Evolutionary conservation across 192 early-diverging fungal genomes (phyloP).

Genomic region (Coemansia sp.): DNA sequence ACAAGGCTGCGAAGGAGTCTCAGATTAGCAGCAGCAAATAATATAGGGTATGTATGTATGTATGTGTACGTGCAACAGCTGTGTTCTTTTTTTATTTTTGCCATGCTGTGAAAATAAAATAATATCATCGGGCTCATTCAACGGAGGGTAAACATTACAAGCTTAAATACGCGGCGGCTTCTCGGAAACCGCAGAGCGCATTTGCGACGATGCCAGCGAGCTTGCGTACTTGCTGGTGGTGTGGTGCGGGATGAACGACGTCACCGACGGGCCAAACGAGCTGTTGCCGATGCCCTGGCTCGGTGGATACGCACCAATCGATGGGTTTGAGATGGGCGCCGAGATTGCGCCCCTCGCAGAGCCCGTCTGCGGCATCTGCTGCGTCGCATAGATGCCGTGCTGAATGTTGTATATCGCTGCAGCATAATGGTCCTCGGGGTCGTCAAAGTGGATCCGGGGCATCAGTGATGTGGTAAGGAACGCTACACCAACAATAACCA

Average conservation of each 20-base stretch:
- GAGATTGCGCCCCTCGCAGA: slow-evolving; percentile 7
- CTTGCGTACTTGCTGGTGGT: neutral
- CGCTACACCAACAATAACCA: slow-evolving; percentile 11
- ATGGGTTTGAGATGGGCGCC: slow-evolving; percentile 12
- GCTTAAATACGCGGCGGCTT: slow-evolving; percentile 23
- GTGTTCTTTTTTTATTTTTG: neutral
- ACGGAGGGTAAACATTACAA: neutral
- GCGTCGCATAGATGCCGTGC: slow-evolving; percentile 16
- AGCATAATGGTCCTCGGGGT: slow-evolving; percentile 42
- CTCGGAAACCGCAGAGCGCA: neutral
- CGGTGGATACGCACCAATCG: slow-evolving; percentile 18
- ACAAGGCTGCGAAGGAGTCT: slow-evolving; percentile 44
- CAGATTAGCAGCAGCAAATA: slow-evolving; percentile 4
- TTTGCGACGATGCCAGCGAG: slow-evolving; percentile 9
- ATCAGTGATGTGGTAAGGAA: slow-evolving; percentile 21
- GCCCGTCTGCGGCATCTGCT: slow-evolving; percentile 1
- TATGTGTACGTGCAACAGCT: too few species aligned
- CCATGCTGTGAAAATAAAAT: too few species aligned
- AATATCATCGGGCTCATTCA: too few species aligned
- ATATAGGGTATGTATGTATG: too few species aligned
- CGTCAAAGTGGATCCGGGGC: slow-evolving; percentile 23
- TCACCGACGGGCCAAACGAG: neutral
- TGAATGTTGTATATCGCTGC: slow-evolving; percentile 31
- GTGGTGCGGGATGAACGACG: slow-evolving; percentile 3
- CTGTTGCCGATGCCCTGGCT: slow-evolving; percentile 23